Percentiles rank a stretch among this genome's conserved stretches.
Conservation (phyloP, 2,329 filamentous ascomycete species). For the Penicillium fuscoglaucum region DNA sequence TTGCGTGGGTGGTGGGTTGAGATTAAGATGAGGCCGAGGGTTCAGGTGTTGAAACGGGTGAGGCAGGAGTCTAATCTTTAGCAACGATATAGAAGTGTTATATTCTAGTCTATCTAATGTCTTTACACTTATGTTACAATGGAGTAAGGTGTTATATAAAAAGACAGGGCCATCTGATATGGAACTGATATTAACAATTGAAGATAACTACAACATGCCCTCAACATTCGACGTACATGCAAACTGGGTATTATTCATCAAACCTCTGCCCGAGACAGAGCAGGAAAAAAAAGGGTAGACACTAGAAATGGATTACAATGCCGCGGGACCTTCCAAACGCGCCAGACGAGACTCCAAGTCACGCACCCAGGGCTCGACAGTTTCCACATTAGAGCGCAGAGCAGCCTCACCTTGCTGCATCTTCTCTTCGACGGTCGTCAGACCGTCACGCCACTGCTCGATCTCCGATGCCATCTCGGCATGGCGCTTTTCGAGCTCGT, state of each 20-base stretch:
- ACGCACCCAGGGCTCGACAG: constrained; percentile 87
- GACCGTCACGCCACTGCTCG: constrained; percentile 77
- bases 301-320: constrained; percentile 9
- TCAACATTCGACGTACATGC: constrained; percentile 13
- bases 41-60: constrained; percentile 48
- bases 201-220: constrained; percentile 9
- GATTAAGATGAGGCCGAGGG: constrained; percentile 54
- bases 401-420: constrained; percentile 68
- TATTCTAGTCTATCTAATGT: background rate
- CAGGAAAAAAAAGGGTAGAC: constrained; percentile 9
- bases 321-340: constrained; percentile 49
- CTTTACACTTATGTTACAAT: background rate
- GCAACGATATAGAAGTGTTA: background rate
- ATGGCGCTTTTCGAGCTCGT: constrained; percentile 75
- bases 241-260: constrained; percentile 30
- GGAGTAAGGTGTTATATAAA: background rate
- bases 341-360: constrained; percentile 77
- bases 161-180: background rate
- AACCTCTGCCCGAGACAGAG: background rate
- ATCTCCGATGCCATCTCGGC: constrained; percentile 80
- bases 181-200: constrained; percentile 5
- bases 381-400: constrained; percentile 76
- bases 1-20: constrained; percentile 58
- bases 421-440: constrained; percentile 74
- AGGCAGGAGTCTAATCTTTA: background rate